Evolutionary conservation across 2,329 filamentous ascomycete species (phyloP).

Genomic region (Penicillium sp.): DNA sequence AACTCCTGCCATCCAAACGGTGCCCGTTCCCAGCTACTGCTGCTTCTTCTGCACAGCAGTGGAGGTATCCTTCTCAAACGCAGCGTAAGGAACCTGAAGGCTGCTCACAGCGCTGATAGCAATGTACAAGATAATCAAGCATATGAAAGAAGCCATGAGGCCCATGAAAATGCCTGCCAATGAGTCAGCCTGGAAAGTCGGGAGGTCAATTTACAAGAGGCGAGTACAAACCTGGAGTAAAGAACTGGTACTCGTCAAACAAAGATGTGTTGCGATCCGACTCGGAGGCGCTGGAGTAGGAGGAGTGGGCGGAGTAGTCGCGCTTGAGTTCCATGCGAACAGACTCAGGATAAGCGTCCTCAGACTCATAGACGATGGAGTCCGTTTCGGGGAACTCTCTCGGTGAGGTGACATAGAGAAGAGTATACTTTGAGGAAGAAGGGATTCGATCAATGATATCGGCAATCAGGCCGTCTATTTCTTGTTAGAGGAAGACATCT

Average conservation of each 20-base stretch:
- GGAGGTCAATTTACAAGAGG: background rate
- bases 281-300: constrained; percentile 23
- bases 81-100: constrained; percentile 86
- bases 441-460: constrained; percentile 52
- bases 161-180: constrained; percentile 82
- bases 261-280: constrained; percentile 46
- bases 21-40: constrained; percentile 46
- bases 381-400: constrained; percentile 37
- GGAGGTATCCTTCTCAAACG: constrained; percentile 95
- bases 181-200: constrained; percentile 13
- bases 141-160: constrained; percentile 67
- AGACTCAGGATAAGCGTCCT: constrained; percentile 56
- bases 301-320: constrained; percentile 45
- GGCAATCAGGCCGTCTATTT: constrained; percentile 51
- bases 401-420: constrained; percentile 73
- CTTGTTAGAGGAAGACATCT: constrained; percentile 1
- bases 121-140: constrained; percentile 76
- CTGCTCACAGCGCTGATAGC: constrained; percentile 76
- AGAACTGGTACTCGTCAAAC: constrained; percentile 94
- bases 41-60: constrained; percentile 84
- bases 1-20: constrained; percentile 4
- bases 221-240: constrained; percentile 72
- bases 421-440: constrained; percentile 64
- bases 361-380: constrained; percentile 61
- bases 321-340: constrained; percentile 77